Base-by-base conservation (phyloP, 306 rosid species). In the Pyrus betulifolia region DNA sequence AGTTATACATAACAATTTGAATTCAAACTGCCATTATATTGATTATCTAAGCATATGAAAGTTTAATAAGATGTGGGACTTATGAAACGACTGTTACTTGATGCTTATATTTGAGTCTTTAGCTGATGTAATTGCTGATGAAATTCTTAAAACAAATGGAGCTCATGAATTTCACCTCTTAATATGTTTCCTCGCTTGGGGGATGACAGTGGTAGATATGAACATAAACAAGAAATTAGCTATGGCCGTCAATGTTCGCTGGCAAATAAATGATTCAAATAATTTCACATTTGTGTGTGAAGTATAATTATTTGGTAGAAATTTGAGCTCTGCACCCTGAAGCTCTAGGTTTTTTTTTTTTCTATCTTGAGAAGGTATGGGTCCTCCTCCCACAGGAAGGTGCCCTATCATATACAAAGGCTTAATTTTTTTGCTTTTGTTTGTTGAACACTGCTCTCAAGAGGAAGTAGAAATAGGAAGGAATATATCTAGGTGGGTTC, bases 91-190 rank as follows among this genome's bases (percentile, higher is more conserved):
- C 28, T 9, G 73, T 28, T 51, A 31, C 21, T 55, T 65, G 9
- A 65, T 65, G 66, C 44, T 57, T 44, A 44, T 67, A 25, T 74
- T 31, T 27, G 72, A 80, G 71, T 49, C 67, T 61, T 70, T 46
- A 38, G 59, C 44, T 45, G 35, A 22, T n/a, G 55, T 54, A 4
- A 11, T 31, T 14, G 49, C 27, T 66, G 68, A 66, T 27, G 67
- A n/a, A 46, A 27, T 15, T 23, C 52, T 65, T 33, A 28, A 13
- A 45, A 67, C 57, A 63, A 71, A 66, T 40, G 55, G 14, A 44
- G 69, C 69, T 28, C 45, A 35, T 59, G 45, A 15, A 61, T 63
- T 67, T 67, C 8, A 6, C 25, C 38, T 71, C n/a, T 52, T 58
- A 54, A 4, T 27, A 9, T n/a, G 33, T 73, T 44, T 27, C 52